Base-by-base conservation (phyloP, 129 eudicot species). In the Logfia minima region DNA sequence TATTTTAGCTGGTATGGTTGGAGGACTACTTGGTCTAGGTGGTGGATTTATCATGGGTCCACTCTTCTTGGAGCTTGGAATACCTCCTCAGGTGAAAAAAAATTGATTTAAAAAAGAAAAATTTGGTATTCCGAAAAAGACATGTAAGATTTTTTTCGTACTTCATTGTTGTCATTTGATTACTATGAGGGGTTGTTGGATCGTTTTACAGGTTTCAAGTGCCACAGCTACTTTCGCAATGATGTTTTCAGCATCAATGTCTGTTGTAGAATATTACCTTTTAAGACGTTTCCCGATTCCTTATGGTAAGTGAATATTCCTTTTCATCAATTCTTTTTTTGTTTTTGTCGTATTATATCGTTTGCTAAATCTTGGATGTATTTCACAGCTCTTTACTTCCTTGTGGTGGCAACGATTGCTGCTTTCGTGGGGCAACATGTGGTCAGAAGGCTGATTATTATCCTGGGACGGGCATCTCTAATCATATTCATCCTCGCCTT, bases 21-120 rank as follows among this genome's bases (percentile, higher is more conserved):
- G 98, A 8, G 98, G 98, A 1, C 83, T 92, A 76, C 92, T 92
- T 60, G 98, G 98, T 72, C 81, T 90, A 18, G 98, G 98, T 26
- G 98, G 98, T 14, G 98, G 98, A 52, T 92, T 92, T 74, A 90
- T 92, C 41, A 86, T 92, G 89, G 98, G 98, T 13, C 98, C 98
- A 6, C 86, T 92, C 32, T 92, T 92, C 80, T 71, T 90, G 86
- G 98, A 92, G 84, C 88, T 92, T 11, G 98, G 92, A 18, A 85
- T 92, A 48, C 98, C 98, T 70, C 98, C 98, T 70, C 94, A 92
- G 86, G 98, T 88, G 66, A 26, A 26, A 1, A 26, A 26, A 26
- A 26, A 81, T 84, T 71, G 78, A 8, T 23, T 23, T 23, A 23
- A 23, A 23, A 23, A 23, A 23, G 1, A 23, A 23, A 24, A 24